Percentiles rank a stretch among this genome's conserved stretches.
These are phyloP conservation scores for Fusarium sororula DNA, from an alignment of 2,329 filamentous ascomycete species.

Conservation along the genomic window DNA sequence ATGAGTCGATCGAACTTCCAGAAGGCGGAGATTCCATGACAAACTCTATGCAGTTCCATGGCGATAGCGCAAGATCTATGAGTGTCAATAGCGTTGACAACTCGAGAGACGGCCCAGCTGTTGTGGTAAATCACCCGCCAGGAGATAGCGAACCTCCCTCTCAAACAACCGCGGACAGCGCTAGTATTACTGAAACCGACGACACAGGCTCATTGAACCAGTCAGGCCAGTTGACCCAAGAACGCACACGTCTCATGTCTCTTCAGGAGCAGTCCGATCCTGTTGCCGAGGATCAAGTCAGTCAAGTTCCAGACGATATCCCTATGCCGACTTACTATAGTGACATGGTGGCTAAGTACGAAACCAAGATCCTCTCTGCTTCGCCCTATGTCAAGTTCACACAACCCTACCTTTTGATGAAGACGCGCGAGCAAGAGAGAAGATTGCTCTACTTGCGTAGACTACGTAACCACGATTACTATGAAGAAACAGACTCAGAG, in stretches of 20 bases:
- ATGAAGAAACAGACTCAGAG: conserved; percentile 68
- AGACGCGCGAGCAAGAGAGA: conserved; percentile 88
- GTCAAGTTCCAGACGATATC: conserved; percentile 76
- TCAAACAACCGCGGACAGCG: conserved; percentile 46
- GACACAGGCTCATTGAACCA: conserved; percentile 43
- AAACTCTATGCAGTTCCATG: conserved; percentile 52
- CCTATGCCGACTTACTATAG: conserved; percentile 93
- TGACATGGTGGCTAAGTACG: conserved; percentile 91
- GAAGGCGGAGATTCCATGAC: conserved; percentile 58
- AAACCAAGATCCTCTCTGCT: conserved; percentile 91
- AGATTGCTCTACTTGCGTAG: conserved; percentile 83
- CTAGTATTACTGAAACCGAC: conserved; percentile 40
- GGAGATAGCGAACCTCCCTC: conserved; percentile 51
- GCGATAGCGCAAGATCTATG: conserved; percentile 51
- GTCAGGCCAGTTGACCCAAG: conserved; percentile 34
- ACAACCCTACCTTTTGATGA: conserved; percentile 91
- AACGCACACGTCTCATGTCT: conserved; percentile 44
- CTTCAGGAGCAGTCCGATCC: conserved; percentile 57
- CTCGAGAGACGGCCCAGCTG: conserved; percentile 42
- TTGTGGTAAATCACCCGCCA: conserved; percentile 49
- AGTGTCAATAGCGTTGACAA: conserved; percentile 45
- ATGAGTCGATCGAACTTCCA: conserved; percentile 89
- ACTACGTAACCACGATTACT: conserved; percentile 78
- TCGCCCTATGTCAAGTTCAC: conserved; percentile 97
- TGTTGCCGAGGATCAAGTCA: conserved; percentile 59